phyloP scores from a whole-genome alignment of 352 stramenopile species.

The Phytophthora nicotianae region DNA sequence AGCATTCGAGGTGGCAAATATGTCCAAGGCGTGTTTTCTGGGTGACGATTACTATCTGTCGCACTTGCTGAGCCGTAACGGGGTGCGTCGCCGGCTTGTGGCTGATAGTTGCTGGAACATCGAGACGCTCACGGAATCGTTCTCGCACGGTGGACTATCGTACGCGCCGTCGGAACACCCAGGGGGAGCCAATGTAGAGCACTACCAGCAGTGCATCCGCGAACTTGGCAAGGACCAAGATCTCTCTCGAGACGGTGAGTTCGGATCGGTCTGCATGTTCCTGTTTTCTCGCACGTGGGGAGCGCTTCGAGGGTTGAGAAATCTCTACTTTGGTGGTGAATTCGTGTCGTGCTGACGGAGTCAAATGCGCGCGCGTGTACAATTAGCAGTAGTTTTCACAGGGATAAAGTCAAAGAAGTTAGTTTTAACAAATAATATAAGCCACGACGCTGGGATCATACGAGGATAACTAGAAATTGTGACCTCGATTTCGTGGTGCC shows the following conservation, averaged over 20 bases:
- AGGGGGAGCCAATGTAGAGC: conserved; percentile 59
- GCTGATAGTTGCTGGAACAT: conserved; percentile 64
- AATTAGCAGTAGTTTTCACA: conserved; percentile 5
- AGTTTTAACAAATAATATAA: conserved; percentile 9
- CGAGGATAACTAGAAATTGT: not conserved
- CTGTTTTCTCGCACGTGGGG: conserved; percentile 48
- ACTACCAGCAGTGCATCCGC: conserved; percentile 65
- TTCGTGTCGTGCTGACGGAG: conserved; percentile 47
- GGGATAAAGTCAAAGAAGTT: not conserved
- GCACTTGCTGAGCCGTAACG: conserved; percentile 46
- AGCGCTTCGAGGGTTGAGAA: conserved; percentile 30
- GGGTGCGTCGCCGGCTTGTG: conserved; percentile 47
- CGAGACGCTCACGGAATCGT: conserved; percentile 24
- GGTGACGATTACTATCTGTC: conserved; percentile 66
- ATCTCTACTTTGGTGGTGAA: conserved; percentile 25
- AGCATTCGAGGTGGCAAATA: conserved; percentile 47
- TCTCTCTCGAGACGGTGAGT: conserved; percentile 54
- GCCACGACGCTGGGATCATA: conserved; percentile 7
- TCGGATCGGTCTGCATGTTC: conserved; percentile 45
- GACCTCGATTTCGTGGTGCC: conserved; percentile 6
- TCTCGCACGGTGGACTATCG: conserved; percentile 41
- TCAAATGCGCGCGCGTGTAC: conserved; percentile 6
- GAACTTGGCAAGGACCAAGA: conserved; percentile 51
- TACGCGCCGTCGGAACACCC: conserved; percentile 39
- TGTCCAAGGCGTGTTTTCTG: conserved; percentile 56